A percentile compares a stretch with the other conserved stretches of the same genome.
Conservation (phyloP, 2,329 filamentous ascomycete species). For the Colletotrichum sp. region DNA sequence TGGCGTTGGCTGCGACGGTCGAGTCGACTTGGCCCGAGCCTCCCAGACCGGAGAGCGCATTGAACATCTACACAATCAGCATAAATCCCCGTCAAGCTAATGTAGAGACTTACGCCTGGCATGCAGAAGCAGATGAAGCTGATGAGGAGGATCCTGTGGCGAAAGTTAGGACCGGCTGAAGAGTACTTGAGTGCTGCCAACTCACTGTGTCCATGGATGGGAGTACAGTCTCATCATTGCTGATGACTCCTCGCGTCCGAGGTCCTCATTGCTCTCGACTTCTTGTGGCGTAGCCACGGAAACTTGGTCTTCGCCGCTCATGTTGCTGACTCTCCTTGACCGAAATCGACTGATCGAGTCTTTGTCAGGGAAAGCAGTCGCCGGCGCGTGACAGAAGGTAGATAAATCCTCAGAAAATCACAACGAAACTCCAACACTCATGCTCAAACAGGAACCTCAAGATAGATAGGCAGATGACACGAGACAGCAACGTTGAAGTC, state of each 20-base stretch:
- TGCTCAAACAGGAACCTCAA: neutral
- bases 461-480: neutral
- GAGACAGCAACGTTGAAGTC: slow-evolving; percentile 7
- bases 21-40: slow-evolving; percentile 50
- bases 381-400: neutral
- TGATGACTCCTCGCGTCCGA: slow-evolving; percentile 8
- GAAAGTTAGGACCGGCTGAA: no score
- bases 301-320: neutral
- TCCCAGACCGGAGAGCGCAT: slow-evolving; percentile 49
- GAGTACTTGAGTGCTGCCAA: neutral
- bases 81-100: neutral
- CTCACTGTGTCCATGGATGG: slow-evolving; percentile 48
- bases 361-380: neutral
- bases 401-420: neutral
- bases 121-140: slow-evolving; percentile 55
- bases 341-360: neutral
- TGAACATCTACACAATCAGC: slow-evolving; percentile 45
- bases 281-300: neutral
- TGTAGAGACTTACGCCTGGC: slow-evolving; percentile 40
- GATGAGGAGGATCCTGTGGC: slow-evolving; percentile 42
- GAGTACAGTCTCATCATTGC: slow-evolving; percentile 36
- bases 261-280: neutral
- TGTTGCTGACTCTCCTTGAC: neutral
- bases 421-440: neutral
- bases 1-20: slow-evolving; percentile 50